These are phyloP conservation scores for Phytophthora aleatoria DNA, from an alignment of 352 stramenopile species.

Conservation along the genomic window DNA sequence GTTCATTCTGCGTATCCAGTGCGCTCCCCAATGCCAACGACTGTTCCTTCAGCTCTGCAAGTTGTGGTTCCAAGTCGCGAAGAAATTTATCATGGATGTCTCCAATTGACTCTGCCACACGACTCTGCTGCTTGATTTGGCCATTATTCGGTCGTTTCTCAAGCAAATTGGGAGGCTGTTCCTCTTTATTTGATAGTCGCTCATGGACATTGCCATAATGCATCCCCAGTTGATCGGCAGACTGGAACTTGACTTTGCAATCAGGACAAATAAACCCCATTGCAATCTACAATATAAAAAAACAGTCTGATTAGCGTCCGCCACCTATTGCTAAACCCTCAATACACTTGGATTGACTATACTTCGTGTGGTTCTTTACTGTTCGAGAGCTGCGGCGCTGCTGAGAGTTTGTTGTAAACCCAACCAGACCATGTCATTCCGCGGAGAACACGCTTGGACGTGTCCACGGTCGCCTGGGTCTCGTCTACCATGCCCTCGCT, in stretches of 20 bases:
- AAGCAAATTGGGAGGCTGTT: neutral
- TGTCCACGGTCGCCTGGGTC: slow-evolving; percentile 59
- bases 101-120: slow-evolving; percentile 3
- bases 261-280: slow-evolving; percentile 89
- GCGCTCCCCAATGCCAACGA: slow-evolving; percentile 64
- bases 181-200: neutral
- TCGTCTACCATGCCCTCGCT: slow-evolving; percentile 63
- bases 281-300: slow-evolving; percentile 46
- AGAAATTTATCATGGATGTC: slow-evolving; percentile 58
- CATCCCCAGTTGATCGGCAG: slow-evolving; percentile 50
- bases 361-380: slow-evolving; percentile 13
- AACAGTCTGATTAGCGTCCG: neutral
- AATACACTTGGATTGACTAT: neutral
- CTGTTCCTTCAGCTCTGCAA: slow-evolving; percentile 71
- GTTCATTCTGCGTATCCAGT: slow-evolving; percentile 64
- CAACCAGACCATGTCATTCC: slow-evolving; percentile 85
- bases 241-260: slow-evolving; percentile 72
- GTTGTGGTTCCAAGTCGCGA: slow-evolving; percentile 53
- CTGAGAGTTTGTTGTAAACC: slow-evolving; percentile 75
- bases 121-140: slow-evolving; percentile 8
- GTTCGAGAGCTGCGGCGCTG: slow-evolving; percentile 28
- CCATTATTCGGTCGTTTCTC: neutral
- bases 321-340: neutral
- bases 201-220: slow-evolving; percentile 68
- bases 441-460: slow-evolving; percentile 62